phyloP scores from a whole-genome alignment of 2,329 filamentous ascomycete species.

The Monosporascus sp. region DNA sequence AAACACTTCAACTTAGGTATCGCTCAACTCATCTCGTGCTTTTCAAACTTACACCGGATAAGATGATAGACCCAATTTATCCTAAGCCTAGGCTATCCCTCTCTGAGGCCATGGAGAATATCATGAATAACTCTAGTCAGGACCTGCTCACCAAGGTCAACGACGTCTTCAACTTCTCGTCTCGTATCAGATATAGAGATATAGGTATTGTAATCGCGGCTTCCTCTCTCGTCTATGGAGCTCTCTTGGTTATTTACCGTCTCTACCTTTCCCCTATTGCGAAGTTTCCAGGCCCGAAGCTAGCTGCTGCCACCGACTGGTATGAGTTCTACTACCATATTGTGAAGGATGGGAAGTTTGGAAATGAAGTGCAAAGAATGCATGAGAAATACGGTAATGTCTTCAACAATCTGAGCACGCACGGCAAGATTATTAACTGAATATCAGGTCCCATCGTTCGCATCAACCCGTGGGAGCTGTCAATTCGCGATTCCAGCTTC shows the following conservation, averaged over 20 bases:
- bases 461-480: constrained; percentile 6
- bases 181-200: not conserved
- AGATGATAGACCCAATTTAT: too few species aligned
- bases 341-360: constrained; percentile 2
- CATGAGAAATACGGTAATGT: constrained; percentile 1
- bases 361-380: not conserved
- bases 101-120: too few species aligned
- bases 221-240: not conserved
- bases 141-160: too few species aligned
- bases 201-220: not conserved
- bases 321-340: constrained; percentile 3
- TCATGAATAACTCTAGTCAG: too few species aligned
- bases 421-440: not conserved
- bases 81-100: too few species aligned
- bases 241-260: not conserved
- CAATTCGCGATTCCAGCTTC: constrained; percentile 4
- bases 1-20: too few species aligned
- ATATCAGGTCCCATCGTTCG: constrained; percentile 6
- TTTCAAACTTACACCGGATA: too few species aligned
- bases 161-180: too few species aligned
- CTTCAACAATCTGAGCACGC: not conserved
- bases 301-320: constrained; percentile 1
- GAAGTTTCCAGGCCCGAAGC: constrained; percentile 1
- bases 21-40: too few species aligned
- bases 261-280: constrained; percentile 1